These are phyloP conservation scores for Boletus rubescentipes DNA, from an alignment of 768 basidiomycete species.

Conservation along the genomic window DNA sequence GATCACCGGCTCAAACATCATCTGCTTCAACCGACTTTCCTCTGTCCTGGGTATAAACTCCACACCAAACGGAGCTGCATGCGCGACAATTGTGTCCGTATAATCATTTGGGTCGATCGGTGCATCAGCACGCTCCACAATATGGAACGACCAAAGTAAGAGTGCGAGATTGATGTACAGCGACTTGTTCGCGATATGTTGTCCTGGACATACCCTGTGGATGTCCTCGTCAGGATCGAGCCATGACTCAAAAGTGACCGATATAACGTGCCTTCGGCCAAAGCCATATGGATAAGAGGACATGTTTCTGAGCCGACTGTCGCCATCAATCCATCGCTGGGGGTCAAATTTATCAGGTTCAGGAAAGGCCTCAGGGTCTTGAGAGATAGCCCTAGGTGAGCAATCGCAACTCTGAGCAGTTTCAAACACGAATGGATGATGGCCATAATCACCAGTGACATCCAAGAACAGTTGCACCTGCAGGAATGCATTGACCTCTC, in stretches of 20 bases:
- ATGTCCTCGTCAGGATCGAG: not conserved
- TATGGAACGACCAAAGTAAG: conserved; percentile 59
- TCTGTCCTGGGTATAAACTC: conserved; percentile 47
- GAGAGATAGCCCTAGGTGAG: too few species aligned
- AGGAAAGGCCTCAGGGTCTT: too few species aligned
- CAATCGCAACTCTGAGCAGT: too few species aligned
- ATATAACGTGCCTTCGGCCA: too few species aligned
- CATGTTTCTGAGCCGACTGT: too few species aligned
- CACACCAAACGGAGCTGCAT: conserved; percentile 57
- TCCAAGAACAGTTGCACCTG: conserved; percentile 21
- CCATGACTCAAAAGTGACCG: too few species aligned
- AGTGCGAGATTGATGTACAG: conserved; percentile 61
- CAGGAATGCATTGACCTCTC: conserved; percentile 23
- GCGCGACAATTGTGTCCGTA: conserved; percentile 53
- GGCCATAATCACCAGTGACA: conserved; percentile 15
- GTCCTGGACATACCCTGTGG: conserved; percentile 57
- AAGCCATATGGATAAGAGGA: too few species aligned
- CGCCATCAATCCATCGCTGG: too few species aligned
- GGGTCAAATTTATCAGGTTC: too few species aligned
- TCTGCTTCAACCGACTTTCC: conserved; percentile 4
- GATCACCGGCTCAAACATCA: conserved; percentile 4
- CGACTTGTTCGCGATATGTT: conserved; percentile 49
- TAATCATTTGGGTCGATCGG: conserved; percentile 59
- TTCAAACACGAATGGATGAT: too few species aligned
- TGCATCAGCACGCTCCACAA: conserved; percentile 43